Evolutionary conservation across 179 eudicot genomes (phyloP), one percentile per base, ranked within the genome.

Genomic region (Actinidia arguta): DNA sequence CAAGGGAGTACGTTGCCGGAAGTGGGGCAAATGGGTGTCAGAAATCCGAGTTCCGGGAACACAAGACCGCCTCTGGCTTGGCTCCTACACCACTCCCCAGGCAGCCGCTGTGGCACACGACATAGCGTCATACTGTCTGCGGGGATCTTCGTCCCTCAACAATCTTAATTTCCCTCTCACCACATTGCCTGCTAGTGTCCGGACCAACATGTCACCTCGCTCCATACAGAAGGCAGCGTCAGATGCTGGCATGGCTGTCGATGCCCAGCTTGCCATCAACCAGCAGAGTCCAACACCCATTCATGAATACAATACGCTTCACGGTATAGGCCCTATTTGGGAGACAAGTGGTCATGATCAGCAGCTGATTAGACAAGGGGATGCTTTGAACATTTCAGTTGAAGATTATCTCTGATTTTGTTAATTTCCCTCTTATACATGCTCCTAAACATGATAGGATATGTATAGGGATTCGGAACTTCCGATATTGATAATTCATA

Each of bases 11-110:
- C 83, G 88, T 1, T 76, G 86, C 25, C 78, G 90, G 31, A 85
- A 86, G 82, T 88, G 90, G 90, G 90, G 90, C 20, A 88, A 88
- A 54, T 88, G 88, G 88, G 90, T 88, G 77, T 83, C 90, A n/a
- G 90, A 88, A 50, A 88, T 88, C 24, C 75, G 90, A 13, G 88
- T 88, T 11, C 90, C 90, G 8, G 86, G 90, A 0, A 83, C 88
- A 20, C 81, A 67, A 46, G 83, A 83, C 14, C 83, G 90, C 16
- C 88, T 88, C 71, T 88, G 90, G 90, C 85, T 88, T 8, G 90
- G 90, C 20, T 77, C 90, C 8, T 88, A 88, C 79, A 63, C 86
- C 14, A 83, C 85, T 1, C 76, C 88, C 4, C 88, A 88, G 79
- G 90, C 85, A 4, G 90, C 90, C 1, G 90, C 90, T 1, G 83